Evolutionary conservation across 352 stramenopile genomes (phyloP).

Genomic region (Pythium apleroticum): DNA sequence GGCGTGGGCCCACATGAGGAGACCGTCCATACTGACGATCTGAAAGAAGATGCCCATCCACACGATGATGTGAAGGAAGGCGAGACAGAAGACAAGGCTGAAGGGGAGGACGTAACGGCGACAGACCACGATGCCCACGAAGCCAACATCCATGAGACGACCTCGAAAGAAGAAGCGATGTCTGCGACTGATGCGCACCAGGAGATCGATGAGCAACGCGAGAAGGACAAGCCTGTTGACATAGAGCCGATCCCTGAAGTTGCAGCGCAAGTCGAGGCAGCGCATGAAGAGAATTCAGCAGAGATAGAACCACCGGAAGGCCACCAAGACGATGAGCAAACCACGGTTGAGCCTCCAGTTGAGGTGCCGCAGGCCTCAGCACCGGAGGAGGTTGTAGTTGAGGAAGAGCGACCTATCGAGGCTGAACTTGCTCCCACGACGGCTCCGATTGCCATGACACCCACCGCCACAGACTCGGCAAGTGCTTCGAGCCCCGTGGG

Average conservation of each 20-base stretch:
- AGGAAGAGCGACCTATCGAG: too few species aligned
- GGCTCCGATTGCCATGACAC: too few species aligned
- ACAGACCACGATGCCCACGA: not conserved
- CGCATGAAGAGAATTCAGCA: not conserved
- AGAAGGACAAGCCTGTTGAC: not conserved
- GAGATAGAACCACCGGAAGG: not conserved
- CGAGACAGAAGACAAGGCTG: not conserved
- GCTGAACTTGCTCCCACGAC: too few species aligned
- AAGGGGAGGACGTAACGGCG: too few species aligned
- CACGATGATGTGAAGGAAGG: not conserved
- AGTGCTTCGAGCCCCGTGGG: too few species aligned
- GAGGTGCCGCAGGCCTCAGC: not conserved
- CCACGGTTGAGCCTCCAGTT: too few species aligned
- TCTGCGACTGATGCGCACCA: not conserved
- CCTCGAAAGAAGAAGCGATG: not conserved
- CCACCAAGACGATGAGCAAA: not conserved
- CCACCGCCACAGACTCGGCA: too few species aligned
- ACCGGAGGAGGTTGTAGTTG: not conserved
- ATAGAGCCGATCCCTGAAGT: not conserved
- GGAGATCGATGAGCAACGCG: not conserved
- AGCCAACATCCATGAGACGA: not conserved
- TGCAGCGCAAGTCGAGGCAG: not conserved
- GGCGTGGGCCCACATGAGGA: not conserved
- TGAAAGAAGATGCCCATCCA: too few species aligned
- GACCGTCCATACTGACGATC: too few species aligned